Evolutionary conservation across 2,329 filamentous ascomycete species (phyloP), one percentile per base, ranked within the genome.

Genomic region (Aspergillus nomiae): DNA sequence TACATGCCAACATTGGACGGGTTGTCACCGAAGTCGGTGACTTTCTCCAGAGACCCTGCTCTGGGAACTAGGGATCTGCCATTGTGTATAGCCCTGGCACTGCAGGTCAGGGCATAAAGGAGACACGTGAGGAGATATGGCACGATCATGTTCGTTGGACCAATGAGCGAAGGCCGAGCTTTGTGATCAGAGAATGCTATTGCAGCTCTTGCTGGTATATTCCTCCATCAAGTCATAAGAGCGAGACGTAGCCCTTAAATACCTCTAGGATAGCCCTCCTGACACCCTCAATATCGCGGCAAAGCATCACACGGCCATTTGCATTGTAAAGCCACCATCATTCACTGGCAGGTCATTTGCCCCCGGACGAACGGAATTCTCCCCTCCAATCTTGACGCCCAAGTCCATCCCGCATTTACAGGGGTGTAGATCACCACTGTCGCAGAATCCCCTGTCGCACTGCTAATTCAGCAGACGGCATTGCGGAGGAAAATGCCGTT

Each of bases 1-100:
- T 83, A 85, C 74, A 87, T 86, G 19, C 75, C 76, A 5, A 83
- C 83, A 34, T 82, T 81, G 21, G 79, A 81, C 8, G 82, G 79
- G 59, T 85, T 86, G 11, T 70, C 67, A 14, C 82, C 81, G 56
- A 81, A 84, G 65, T 74, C 69, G 7, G 73, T 74, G 59, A 84
- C 78, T 51, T 78, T 73, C 19, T 65, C 56, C 8, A 69, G 56
- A 10, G 62, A 60, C 8, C 66, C 67, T 4, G 65, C 62, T 19
- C 62, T 60, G 14, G 63, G 62, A 14, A 54, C 26, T 46, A 65
- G 59, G 10, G 57, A 50, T 50, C 14, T 30, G 7, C 8, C 48
- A 28, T 55, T 43, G 41, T 34, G 51, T 9, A 65, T 19, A 8
- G 55, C 30, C 9, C 60, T 41, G 19, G 63, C 65, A 41, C 48